Base-by-base conservation (phyloP, 768 basidiomycete species). In the Tephrocybe rancida region DNA sequence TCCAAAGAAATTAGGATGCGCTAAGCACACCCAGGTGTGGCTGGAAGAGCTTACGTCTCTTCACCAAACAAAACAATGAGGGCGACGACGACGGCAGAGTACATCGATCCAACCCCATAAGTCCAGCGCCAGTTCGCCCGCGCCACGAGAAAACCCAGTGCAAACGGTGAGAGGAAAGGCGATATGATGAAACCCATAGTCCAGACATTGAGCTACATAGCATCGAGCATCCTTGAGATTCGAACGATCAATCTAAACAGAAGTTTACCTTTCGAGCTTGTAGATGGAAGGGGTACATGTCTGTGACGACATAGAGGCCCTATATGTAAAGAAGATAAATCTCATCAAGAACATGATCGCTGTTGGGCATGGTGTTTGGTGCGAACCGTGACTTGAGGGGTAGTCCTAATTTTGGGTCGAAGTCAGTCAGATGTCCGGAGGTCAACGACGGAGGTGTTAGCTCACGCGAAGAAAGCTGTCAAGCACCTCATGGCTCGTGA, bases 211-310 rank as follows among this genome's bases (percentile, higher is more conserved):
- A 83, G 70, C 79, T 82, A 39, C 18, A 44, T n/a, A n/a, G n/a
- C 3, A 45, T 8, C 22, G 46, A n/a, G 10, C 42, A 51, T 5
- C 3, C 21, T 4, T 29, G 13, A 16, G 48, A 38, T 38, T 21
- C n/a, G 18, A 5, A 24, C 18, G 16, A 37, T 16, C 8, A 5
- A 37, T 22, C 16, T n/a, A 10, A 34, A 25, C n/a, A n/a, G n/a
- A n/a, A n/a, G n/a, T n/a, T n/a, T n/a, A n/a, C 81, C 80, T 83
- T 85, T 29, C 84, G 76, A 16, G 85, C 84, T 69, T 87, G 85
- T 1, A 83, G 66, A 61, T 88, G 86, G 75, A 88, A 87, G 1
- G 85, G 85, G 62, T 78, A 88, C 56, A 87, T 67, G 60, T 86
- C 85, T 6, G 80, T 83, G 37, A 86, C 79, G 11, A 84, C 69